These are phyloP conservation scores for Chlamydomonas applanata DNA, from an alignment of 139 green algal genomes.

Conservation along the genomic window DNA sequence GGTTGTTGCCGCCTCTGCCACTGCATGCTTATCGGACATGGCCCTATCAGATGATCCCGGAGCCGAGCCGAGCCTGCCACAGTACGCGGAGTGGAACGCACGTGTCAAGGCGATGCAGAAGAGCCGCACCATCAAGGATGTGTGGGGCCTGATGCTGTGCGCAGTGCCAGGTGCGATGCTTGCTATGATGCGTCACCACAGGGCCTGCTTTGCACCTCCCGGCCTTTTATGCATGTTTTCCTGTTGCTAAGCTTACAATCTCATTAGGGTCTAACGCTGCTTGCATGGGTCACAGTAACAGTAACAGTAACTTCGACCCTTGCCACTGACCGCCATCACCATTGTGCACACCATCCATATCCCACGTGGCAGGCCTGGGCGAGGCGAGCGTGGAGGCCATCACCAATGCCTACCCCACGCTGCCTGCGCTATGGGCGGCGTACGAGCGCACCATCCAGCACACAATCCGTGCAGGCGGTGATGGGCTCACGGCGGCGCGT, in stretches of 20 bases:
- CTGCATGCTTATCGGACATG: no score
- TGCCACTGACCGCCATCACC: no score
- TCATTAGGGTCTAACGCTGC: no score
- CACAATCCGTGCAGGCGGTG: neutral
- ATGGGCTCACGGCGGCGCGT: neutral
- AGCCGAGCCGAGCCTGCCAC: neutral
- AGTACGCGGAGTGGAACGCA: constrained; percentile 13
- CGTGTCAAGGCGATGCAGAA: constrained; percentile 2
- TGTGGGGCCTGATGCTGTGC: constrained; percentile 41
- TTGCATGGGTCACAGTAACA: no score
- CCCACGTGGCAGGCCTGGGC: constrained; percentile 9
- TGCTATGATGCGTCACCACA: neutral
- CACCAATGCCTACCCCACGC: neutral
- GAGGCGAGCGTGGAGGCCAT: neutral
- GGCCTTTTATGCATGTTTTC: no score
- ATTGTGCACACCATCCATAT: no score
- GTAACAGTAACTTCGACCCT: no score
- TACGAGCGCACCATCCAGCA: neutral
- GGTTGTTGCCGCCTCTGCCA: no score
- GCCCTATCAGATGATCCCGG: no score
- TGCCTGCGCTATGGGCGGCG: neutral
- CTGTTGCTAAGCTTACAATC: no score
- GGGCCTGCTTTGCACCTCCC: no score
- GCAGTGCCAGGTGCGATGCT: constrained; percentile 26
- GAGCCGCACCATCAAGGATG: constrained; percentile 14